phyloP scores from a whole-genome alignment of 2,329 filamentous ascomycete species.

The Claviceps humidiphila region DNA sequence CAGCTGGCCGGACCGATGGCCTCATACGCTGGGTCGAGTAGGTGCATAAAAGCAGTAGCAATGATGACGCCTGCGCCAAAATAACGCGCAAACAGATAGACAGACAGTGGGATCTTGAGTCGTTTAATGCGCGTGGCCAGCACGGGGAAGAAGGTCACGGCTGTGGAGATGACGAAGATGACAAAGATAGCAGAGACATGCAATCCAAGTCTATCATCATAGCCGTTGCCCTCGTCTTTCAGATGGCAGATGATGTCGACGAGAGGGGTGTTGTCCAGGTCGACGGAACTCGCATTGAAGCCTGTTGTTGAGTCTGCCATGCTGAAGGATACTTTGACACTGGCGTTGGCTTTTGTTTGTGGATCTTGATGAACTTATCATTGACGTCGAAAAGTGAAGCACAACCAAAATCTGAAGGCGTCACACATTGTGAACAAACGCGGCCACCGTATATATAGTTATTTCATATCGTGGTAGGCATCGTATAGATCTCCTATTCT shows the following conservation, averaged over 20 bases:
- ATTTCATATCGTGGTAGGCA: no score
- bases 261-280: conserved; percentile 34
- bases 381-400: background rate
- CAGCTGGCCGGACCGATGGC: conserved; percentile 34
- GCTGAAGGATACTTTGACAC: background rate
- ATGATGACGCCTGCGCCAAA: conserved; percentile 91
- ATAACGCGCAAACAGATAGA: conserved; percentile 82
- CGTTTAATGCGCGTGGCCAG: conserved; percentile 45
- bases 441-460: background rate
- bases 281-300: conserved; percentile 52
- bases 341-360: no score
- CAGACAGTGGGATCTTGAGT: conserved; percentile 52
- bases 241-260: conserved; percentile 36
- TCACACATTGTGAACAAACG: background rate
- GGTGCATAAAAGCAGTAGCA: conserved; percentile 83
- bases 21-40: conserved; percentile 69
- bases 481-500: background rate
- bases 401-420: background rate
- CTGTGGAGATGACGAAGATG: conserved; percentile 55
- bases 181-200: conserved; percentile 83
- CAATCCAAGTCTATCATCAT: conserved; percentile 50
- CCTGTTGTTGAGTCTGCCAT: conserved; percentile 15
- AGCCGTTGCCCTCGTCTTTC: conserved; percentile 31
- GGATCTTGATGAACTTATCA: background rate
- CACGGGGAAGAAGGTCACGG: conserved; percentile 65